Conservation (phyloP, 257 asterid species). For the Phtheirospermum japonicum region DNA sequence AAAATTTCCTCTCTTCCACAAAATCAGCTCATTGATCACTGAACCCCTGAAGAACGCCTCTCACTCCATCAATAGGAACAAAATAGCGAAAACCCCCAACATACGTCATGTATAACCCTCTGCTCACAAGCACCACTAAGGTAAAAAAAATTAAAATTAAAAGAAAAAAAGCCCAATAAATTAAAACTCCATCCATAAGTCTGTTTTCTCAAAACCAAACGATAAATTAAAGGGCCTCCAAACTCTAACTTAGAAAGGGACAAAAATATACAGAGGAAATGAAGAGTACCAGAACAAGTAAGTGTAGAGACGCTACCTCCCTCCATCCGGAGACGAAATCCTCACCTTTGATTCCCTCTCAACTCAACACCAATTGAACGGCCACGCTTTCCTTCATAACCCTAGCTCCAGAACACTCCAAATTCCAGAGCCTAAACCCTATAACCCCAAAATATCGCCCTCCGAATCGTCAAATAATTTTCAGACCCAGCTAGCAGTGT, state of each 20-base stretch:
- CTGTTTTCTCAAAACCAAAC: conserved; percentile 18
- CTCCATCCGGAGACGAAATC: conserved; percentile 96
- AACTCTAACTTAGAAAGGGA: conserved; percentile 2
- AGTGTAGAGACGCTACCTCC: conserved; percentile 97
- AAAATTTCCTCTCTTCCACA: conserved; percentile 1
- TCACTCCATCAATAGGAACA: conserved; percentile 9
- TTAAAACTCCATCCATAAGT: not conserved
- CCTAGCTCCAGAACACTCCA: conserved; percentile 36
- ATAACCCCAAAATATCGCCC: conserved; percentile 16
- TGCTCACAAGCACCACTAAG: conserved; percentile 17
- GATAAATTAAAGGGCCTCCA: conserved; percentile 20
- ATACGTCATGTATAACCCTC: conserved; percentile 14
- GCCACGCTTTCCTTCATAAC: conserved; percentile 61
- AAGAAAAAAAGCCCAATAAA: conserved; percentile 22
- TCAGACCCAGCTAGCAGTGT: conserved; percentile 9
- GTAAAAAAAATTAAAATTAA: conserved; percentile 15
- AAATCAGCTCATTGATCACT: conserved; percentile 8
- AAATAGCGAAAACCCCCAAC: conserved; percentile 8
- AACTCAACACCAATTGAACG: conserved; percentile 52
- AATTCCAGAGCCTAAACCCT: conserved; percentile 28
- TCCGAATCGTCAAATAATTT: not conserved
- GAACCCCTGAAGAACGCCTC: not conserved
- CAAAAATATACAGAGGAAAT: conserved; percentile 44
- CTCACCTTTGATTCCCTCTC: conserved; percentile 59
- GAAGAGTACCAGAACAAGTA: conserved; percentile 94